Evolutionary conservation across 164 flowering plant genomes (phyloP).

Genomic region (Stephania cephalantha): DNA sequence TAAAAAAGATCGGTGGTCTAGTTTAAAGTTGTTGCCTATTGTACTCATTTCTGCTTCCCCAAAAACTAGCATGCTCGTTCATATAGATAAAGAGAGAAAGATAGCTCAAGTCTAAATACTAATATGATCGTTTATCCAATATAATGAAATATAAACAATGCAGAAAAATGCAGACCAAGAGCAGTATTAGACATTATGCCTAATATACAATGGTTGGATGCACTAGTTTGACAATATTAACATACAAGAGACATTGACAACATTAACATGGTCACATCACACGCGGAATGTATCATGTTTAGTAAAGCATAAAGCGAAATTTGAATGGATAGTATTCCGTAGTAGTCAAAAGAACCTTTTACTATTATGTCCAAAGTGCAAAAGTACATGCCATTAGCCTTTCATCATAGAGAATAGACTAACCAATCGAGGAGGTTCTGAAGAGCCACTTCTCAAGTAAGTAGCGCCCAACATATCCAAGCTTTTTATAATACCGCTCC

Average conservation of each 20-base stretch:
- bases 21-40: no score
- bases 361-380: not conserved
- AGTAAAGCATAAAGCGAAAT: no score
- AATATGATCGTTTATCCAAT: not conserved
- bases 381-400: not conserved
- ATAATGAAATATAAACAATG: no score
- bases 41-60: no score
- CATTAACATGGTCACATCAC: not conserved
- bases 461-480: constrained; percentile 72
- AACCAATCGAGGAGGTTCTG: constrained; percentile 87
- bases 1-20: no score
- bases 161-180: no score
- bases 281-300: not conserved
- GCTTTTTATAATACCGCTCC: constrained; percentile 70
- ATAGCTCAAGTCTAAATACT: not conserved
- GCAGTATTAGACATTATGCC: not conserved
- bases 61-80: not conserved
- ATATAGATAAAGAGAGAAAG: not conserved
- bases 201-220: not conserved
- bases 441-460: constrained; percentile 51
- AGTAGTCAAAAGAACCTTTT: not conserved
- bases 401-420: constrained; percentile 22
- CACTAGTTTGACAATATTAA: no score
- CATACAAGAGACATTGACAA: not conserved
- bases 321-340: not conserved